A percentile compares a stretch with the other conserved stretches of the same genome.
These are phyloP conservation scores for Saccharomyces pastorianus DNA, from an alignment of 1,139 yeast species.

Conservation along the genomic window DNA sequence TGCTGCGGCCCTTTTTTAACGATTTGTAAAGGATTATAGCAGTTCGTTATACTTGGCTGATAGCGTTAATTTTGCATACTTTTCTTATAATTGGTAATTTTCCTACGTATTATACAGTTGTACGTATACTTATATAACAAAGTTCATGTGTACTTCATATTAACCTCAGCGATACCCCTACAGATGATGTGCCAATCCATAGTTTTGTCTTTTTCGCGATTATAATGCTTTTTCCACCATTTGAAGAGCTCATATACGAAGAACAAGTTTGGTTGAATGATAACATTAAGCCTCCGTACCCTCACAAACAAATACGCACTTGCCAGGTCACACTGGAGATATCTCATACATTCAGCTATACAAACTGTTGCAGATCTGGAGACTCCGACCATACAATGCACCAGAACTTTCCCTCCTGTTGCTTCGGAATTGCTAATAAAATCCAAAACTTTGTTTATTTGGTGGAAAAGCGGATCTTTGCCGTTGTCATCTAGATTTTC, in stretches of 20 bases:
- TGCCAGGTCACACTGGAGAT: slow-evolving; percentile 54
- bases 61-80: too few species aligned
- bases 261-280: slow-evolving; percentile 83
- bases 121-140: background rate
- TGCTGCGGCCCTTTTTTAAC: background rate
- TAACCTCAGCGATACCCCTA: slow-evolving; percentile 71
- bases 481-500: slow-evolving; percentile 44
- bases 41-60: background rate
- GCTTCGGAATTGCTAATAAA: slow-evolving; percentile 38
- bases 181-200: slow-evolving; percentile 88
- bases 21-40: background rate
- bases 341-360: slow-evolving; percentile 82
- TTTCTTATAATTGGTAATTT: background rate
- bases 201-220: slow-evolving; percentile 34
- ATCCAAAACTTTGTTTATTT: slow-evolving; percentile 36
- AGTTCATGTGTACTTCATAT: slow-evolving; percentile 36
- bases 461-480: slow-evolving; percentile 40
- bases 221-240: slow-evolving; percentile 60
- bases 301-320: slow-evolving; percentile 75
- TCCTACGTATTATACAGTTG: background rate
- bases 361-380: slow-evolving; percentile 86
- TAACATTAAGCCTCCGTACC: slow-evolving; percentile 76
- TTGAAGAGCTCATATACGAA: slow-evolving; percentile 77
- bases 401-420: slow-evolving; percentile 46
- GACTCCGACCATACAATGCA: slow-evolving; percentile 89